A percentile compares a stretch with the other conserved stretches of the same genome.
phyloP scores from a whole-genome alignment of 345 rosid genomes.

The Eucalyptus decipiens region DNA sequence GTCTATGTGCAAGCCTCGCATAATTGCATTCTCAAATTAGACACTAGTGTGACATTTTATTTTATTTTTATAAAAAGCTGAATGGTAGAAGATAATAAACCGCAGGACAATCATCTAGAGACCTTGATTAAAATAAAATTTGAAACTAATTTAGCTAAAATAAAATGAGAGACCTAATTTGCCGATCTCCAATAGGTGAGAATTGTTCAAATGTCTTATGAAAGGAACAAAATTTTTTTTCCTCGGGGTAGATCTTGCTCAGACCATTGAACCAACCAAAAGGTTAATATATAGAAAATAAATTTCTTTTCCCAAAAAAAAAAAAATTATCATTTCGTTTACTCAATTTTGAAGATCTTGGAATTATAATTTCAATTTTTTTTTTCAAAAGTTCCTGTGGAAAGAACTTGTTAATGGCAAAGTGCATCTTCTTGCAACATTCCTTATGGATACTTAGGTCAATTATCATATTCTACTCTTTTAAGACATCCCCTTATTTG shows the following conservation, averaged over 20 bases:
- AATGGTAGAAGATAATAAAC: background rate
- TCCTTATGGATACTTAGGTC: background rate
- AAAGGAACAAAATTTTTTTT: background rate
- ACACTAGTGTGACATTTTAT: background rate
- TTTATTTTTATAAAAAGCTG: accelerated
- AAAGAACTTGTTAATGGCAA: background rate
- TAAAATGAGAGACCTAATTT: background rate
- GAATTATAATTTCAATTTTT: too few species aligned
- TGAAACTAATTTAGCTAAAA: background rate
- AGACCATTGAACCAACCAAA: background rate
- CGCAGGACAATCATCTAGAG: background rate
- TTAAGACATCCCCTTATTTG: accelerated
- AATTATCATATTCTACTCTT: accelerated
- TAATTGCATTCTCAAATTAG: background rate
- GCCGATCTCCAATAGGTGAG: background rate
- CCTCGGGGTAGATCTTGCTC: background rate
- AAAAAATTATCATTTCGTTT: too few species aligned
- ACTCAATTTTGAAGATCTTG: background rate
- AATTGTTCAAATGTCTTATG: background rate
- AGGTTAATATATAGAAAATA: background rate
- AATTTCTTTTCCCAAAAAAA: too few species aligned
- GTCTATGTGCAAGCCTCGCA: background rate
- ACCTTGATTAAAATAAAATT: background rate
- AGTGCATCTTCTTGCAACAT: background rate
- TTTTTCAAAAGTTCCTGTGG: background rate